Base-by-base conservation (phyloP, 169 alveolate genomes). In the Plasmodium gallinaceum region DNA sequence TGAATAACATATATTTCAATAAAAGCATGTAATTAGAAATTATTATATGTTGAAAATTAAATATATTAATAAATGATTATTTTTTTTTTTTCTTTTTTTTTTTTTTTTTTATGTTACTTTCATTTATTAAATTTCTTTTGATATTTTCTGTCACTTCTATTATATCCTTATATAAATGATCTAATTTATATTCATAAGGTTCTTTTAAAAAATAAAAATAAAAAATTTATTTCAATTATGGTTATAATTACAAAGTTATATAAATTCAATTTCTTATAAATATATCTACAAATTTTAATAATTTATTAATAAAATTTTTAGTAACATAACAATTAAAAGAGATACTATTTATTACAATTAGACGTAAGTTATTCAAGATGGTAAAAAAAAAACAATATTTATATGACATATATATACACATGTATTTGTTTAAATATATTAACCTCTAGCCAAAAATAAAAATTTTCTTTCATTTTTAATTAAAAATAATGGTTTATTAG, bases 91-190 rank as follows among this genome's bases (percentile, higher is more conserved):
- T 20, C 26, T 57, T 52, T n/a, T 58, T 54, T 26, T 37, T 58
- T 74, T 37, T 7, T 46, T 74, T 42, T 16, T 74, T 42, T 74
- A 20, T 58, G 14, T 65, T 80, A 80, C 90, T 83, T 46, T 80
- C 73, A 32, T 20, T 42, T 4, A 80, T 80, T 68, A 80, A 52
- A 26, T 80, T 42, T 24, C 24, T 26, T 68, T 80, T 80, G 43
- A 68, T 61, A 8, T 71, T 60, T 18, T 80, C 90, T 12, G 90
- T 83, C 1, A 80, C 32, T 45, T 65, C 42, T n/a, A 80, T 52
- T 7, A 6, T 39, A 39, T 80, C 90, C 61, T 39, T 20, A 60
- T 45, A 54, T 3, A 42, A 22, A 46, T 42, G 52, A 7, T 39
- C 60, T 12, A 42, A 14, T 22, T 45, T 54, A 45, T 37, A 32